Evolutionary conservation across 192 early-diverging fungal species (phyloP), one percentile per base, ranked within the genome.

Genomic region (Haplosporangium gracile): DNA sequence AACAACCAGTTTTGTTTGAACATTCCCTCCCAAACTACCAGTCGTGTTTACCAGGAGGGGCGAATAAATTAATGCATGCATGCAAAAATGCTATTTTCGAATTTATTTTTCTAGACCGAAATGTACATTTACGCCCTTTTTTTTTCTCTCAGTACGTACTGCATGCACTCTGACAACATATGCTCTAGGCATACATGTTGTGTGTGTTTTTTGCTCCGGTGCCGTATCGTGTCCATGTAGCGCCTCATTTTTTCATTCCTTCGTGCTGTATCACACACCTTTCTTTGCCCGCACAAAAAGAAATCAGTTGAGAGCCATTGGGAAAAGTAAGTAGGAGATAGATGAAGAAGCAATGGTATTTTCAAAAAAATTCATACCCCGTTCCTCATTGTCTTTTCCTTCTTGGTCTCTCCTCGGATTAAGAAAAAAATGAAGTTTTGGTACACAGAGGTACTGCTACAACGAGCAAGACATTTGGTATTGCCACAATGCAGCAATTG

Each of bases 111-210:
- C 60, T 63, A 63, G 9, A 11, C 9, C 10, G 0, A 63, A 63
- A 63, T 63, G 60, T 63, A 63, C 24, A 26, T 63, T 63, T 63
- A 63, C 60, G 60, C 60, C 60, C 26, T 63, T 63, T 63, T 63
- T 57, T 6, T n/a, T 55, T 55, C 7, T 29, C 8, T 49, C 47
- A 2, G n/a, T n/a, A n/a, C n/a, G 47, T 16, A 20, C 60, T 63
- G 26, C 60, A 53, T 57, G n/a, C 55, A 57, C 55, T 2, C 55
- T n/a, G 24, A n/a, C 55, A n/a, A n/a, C 55, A 49, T 57, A 16
- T 5, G n/a, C n/a, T 63, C 26, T 2, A 15, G 60, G 32, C 32
- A 29, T 63, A 60, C 26, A 10, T 0, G 53, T 57, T 57, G n/a
- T 57, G 55, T n/a, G 3, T 26, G 1, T 2, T n/a, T n/a, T 18